Base-by-base conservation (phyloP, 1,284 basidiomycete genomes). In the Papiliotrema terrestris region DNA sequence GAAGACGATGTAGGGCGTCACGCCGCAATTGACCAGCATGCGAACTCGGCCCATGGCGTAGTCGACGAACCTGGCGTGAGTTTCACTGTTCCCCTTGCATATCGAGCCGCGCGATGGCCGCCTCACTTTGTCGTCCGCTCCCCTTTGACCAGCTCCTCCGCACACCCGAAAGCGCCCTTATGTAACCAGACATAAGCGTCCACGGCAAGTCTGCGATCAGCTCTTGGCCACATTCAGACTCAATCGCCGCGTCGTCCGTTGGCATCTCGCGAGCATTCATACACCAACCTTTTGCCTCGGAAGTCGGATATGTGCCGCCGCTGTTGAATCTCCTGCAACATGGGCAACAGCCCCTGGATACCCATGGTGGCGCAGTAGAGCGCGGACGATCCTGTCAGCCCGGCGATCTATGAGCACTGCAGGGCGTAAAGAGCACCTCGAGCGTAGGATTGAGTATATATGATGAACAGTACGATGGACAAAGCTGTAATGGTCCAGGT, bases 141-240 rank as follows among this genome's bases (percentile, higher is more conserved):
- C 20, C 91, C 91, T 1, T 87, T 89, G 14, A 91, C 92, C 44
- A 98, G 78, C 61, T 97, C 92, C 17, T 88, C 84, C 42, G 96
- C 90, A 76, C 96, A 99, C 0, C 88, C 83, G 71, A 91, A 95
- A 1, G 91, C 85, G 13, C 93, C 96, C 63, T 87, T 86, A 74
- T 98, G 96, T n/a, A 99, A 82, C 95, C 95, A 98, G 46, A 95
- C 94, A 76, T 98, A 97, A 44, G 85, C 54, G 52, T 57, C 48
- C 41, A 52, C 51, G 14, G 54, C 61, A 3, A 62, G 50, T 37
- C 58, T 62, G 49, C 43, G 6, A 32, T 32, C 29, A 32, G 29
- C 38, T 14, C 50, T 29, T 63, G 51, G 61, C 62, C 55, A 51
- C 23, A 4, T 23, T 15, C 15, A 25, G 46, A 42, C 47, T 32